Conservation (phyloP, 2,329 filamentous ascomycete genomes). For the Neoscytalidium dimidiatum region DNA sequence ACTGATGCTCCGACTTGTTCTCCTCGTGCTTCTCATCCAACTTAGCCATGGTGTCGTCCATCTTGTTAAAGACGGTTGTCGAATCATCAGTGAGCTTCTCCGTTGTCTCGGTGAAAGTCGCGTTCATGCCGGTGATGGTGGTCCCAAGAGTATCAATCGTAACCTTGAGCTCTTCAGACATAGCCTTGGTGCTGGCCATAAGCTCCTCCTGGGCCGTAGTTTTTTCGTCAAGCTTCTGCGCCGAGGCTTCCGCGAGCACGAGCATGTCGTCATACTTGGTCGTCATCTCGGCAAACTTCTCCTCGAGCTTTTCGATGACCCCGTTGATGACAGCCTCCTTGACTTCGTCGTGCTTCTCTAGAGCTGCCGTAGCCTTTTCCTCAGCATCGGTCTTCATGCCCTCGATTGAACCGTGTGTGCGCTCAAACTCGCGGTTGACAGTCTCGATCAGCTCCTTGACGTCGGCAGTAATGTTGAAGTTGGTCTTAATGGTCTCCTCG, state of each 20-base stretch:
- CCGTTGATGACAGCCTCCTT: constrained; percentile 57
- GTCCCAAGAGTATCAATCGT: constrained; percentile 83
- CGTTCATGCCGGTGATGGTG: constrained; percentile 49
- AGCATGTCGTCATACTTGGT: constrained; percentile 88
- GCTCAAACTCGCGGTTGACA: constrained; percentile 85
- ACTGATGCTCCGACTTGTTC: constrained; percentile 75
- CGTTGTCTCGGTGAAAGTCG: constrained; percentile 74
- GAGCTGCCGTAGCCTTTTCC: constrained; percentile 55
- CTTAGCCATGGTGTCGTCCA: constrained; percentile 76
- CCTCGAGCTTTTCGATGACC: constrained; percentile 63
- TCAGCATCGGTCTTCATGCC: constrained; percentile 79
- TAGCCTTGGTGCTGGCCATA: constrained; percentile 71
- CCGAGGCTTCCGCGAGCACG: constrained; percentile 70
- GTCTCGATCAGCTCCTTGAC: constrained; percentile 66
- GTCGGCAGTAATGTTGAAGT: constrained; percentile 46
- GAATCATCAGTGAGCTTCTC: constrained; percentile 88
- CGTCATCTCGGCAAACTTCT: constrained; percentile 79
- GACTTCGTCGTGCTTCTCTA: constrained; percentile 63
- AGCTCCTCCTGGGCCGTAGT: constrained; percentile 73
- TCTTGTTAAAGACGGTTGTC: constrained; percentile 79
- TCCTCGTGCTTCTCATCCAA: constrained; percentile 75
- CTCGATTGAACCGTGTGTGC: constrained; percentile 76
- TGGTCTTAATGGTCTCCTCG: constrained; percentile 63
- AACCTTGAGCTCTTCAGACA: constrained; percentile 84
- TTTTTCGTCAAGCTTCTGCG: constrained; percentile 71